Evolutionary conservation across 2,329 filamentous ascomycete species (phyloP), one percentile per base, ranked within the genome.

Genomic region (Diaporthe batatas): DNA sequence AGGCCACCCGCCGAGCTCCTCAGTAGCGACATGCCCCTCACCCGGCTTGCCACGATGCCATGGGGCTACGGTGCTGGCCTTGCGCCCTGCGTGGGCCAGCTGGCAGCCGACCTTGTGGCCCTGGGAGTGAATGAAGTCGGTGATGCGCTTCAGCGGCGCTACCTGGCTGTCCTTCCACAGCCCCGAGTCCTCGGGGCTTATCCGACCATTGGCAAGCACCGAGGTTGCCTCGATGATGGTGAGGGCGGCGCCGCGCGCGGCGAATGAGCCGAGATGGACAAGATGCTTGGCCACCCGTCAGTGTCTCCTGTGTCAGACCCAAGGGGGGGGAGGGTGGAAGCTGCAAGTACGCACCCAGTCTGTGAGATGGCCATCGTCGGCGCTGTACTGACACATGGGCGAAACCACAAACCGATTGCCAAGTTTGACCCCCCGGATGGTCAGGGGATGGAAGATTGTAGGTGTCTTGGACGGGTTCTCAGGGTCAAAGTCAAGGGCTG

Each of bases 121-220:
- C 82, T 97, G 95, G 34, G 89, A 90, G 84, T 97, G 94, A 2
- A 92, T 90, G 75, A 95, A 97, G 74, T 97, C 93, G 47, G 91
- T 89, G 58, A 96, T 88, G 73, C 89, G 88, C 79, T 87, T 89
- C 72, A 97, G 83, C 0, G 91, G 91, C 75, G 88, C 91, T 74
- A 95, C 92, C 81, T 98, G 95, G 44, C 88, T 90, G 81, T 98
- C 95, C 75, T 92, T 87, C 95, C 95, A 98, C 10, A 98, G 83
- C 0, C 95, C 94, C 16, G 85, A 83, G 80, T 96, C 93, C 80
- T 95, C 87, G 1, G 94, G 94, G 0, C 93, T 93, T 84, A 97
- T 97, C 71, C 95, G 90, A 36, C 95, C 95, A 76, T 95, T 91
- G 7, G 93, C 83, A 12, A 89, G 86, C 0, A 97, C 93, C 42